Evolutionary conservation across 768 basidiomycete genomes (phyloP), one percentile per base, ranked within the genome.

Genomic region (Kondoa malvinella): DNA sequence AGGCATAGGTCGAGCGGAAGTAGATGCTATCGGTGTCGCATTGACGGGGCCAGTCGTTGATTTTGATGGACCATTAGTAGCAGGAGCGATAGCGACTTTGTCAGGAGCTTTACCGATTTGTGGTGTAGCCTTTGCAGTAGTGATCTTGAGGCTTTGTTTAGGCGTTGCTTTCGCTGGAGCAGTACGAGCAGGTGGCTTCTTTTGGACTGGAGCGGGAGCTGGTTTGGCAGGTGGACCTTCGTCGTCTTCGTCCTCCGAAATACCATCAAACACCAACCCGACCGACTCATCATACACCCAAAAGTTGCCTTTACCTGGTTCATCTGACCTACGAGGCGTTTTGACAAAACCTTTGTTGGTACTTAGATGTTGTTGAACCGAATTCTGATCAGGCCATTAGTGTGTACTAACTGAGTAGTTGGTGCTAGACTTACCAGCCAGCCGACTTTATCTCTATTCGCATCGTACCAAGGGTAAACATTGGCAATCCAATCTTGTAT

Each of bases 351-450:
- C 90, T 61, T 86, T 84, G 75, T 87, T 86, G 14, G 90, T 89
- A 0, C 92, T 92, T n/a, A 99, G 78, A 76, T 92, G 92, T 74
- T 96, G 92, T 26, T 92, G 87, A 59, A 96, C 87, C 32, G 94
- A 94, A 73, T 88, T 91, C 89, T 91, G 74, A n/a, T 15, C 1
- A 8, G n/a, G 26, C 27, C 29, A 27, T 27, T 21, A 56, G 58
- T n/a, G 25, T 56, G 17, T 17, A n/a, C 25, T 56, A 4, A n/a
- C 2, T 17, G 56, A 30, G 26, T 26, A 27, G 26, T 21, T 34
- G 62, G 27, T 25, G 3, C 30, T 30, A 57, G 33, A 80, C 84
- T 74, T 71, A 90, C 90, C 87, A 89, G 90, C 92, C 92, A 96
- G 57, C 89, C 61, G 25, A 69, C 29, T 15, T 80, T 79, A 63